Percentiles rank a stretch among this genome's conserved stretches.
Conservation (phyloP, 345 rosid genomes). For the Brassica nigra region DNA sequence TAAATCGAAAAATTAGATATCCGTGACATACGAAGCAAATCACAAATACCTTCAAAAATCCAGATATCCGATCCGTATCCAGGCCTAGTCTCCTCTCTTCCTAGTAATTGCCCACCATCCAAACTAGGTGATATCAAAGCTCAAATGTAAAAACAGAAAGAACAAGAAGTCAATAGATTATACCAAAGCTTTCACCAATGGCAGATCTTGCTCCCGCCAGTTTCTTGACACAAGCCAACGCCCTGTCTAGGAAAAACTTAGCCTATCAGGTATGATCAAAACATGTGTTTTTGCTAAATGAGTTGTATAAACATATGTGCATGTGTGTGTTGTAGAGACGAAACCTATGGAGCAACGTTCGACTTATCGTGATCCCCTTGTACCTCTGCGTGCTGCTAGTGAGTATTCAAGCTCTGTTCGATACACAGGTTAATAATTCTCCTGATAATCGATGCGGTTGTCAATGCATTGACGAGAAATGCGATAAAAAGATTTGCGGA, state of each 20-base stretch:
- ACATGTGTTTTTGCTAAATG: not conserved
- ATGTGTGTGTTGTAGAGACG: conserved; percentile 62
- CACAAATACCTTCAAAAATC: too few species aligned
- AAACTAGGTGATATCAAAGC: not conserved
- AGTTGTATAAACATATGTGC: not conserved
- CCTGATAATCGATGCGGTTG: conserved; percentile 61
- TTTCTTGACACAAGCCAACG: conserved; percentile 16
- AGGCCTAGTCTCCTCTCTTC: not conserved
- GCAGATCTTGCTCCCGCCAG: conserved; percentile 7
- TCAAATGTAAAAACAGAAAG: not conserved
- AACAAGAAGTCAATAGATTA: not conserved
- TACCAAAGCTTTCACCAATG: conserved; percentile 1
- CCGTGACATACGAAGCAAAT: too few species aligned
- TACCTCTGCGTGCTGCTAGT: conserved; percentile 64
- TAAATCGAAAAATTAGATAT: too few species aligned
- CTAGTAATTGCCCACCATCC: not conserved
- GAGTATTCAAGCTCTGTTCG: conserved; percentile 50
- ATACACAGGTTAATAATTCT: conserved; percentile 41
- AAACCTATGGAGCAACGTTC: conserved; percentile 59
- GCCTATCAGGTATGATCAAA: conserved; percentile 8
- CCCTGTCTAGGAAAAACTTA: conserved; percentile 7
- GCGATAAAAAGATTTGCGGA: conserved; percentile 58
- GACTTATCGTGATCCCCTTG: conserved; percentile 72
- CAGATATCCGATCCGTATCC: too few species aligned
- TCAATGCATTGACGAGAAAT: conserved; percentile 39